Evolutionary conservation across 306 rosid genomes (phyloP), one percentile per base, ranked within the genome.

Genomic region (Herpetospermum pedunculosum): DNA sequence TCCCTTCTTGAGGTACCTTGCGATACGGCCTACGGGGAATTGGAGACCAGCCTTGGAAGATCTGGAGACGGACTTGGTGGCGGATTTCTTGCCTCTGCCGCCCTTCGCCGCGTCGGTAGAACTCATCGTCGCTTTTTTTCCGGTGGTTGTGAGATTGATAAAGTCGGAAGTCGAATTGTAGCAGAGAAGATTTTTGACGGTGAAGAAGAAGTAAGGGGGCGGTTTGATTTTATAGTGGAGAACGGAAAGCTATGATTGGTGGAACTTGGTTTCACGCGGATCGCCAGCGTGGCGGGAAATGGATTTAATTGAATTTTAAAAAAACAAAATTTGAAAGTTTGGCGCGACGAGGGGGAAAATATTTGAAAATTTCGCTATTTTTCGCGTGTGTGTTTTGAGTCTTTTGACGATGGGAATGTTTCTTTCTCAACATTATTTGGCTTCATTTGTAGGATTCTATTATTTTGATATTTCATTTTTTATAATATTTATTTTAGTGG

Each of bases 31-130:
- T 4, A 92, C 96, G 1, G 98, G 98, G n/a, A 92, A 92, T 13
- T 92, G 98, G 1, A 92, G 98, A 11, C 98, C 98, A 2, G 98
- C 98, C 72, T 92, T 92, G 43, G 58, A 29, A 25, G 96, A 89
- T 5, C 87, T 75, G 7, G 96, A 80, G 6, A 89, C 90, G 3
- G 97, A 48, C 26, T 89, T 92, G 40, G 53, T 2, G 54, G 54
- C 4, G 0, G 73, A 4, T 43, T 68, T 68, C 54, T 8, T 68
- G 52, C 73, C 73, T 25, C 73, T 68, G 11, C 73, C 73, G 0
- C 54, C 73, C 49, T 68, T 68, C 13, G 73, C 14, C 23, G 53
- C 25, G 1, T 68, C 73, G 6, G 35, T 68, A 0, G 73, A 68
- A 43, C 73, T 68, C 73, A 68, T 68, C 4, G 25, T 25, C 1